Base-by-base conservation (phyloP, 2,329 filamentous ascomycete species). In the Periconia sp. region DNA sequence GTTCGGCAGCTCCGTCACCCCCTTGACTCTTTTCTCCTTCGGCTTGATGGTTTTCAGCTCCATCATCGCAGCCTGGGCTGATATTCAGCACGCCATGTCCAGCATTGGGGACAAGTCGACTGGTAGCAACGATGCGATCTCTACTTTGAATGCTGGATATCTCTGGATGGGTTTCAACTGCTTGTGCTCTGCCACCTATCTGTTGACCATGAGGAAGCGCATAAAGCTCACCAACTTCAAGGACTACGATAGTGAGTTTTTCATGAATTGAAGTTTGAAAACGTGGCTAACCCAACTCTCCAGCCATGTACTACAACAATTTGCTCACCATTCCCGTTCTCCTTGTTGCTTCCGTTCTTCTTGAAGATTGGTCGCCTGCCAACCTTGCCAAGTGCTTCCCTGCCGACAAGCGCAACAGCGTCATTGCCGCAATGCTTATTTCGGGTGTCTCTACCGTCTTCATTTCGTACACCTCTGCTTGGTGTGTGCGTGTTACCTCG, bases 231-330 rank as follows among this genome's bases (percentile, higher is more conserved):
- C 96, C 81, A 97, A 96, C 82, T 97, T 99, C 80, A 97, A 96
- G 83, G 94, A 97, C 75, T 97, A 95, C 81, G 94, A 99, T 76
- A 96, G 93, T 97, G 83, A 78, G 93, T 55, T 30, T 41, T 41
- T 42, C 43, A 37, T 17, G 10, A n/a, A n/a, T 44, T 48, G 10
- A 65, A 77, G 41, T 14, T 6, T 33, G 7, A 31, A 18, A 15
- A 45, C 10, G 19, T 13, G 37, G 35, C 59, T 66, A 52, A 62
- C 41, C 7, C 17, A 23, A 40, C 15, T 27, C 41, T 37, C 45
- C 61, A 97, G 93, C 92, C 70, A 99, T 97, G 94, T 97, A 94
- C 80, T 99, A 99, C 83, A 99, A 99, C 85, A 97, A 99, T 77
- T 84, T 97, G 45, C 86, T 99, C 62, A 96, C 92, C 53, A 96